These are phyloP conservation scores for Termitomyces sp. DNA, from an alignment of 768 basidiomycete species.

Conservation along the genomic window DNA sequence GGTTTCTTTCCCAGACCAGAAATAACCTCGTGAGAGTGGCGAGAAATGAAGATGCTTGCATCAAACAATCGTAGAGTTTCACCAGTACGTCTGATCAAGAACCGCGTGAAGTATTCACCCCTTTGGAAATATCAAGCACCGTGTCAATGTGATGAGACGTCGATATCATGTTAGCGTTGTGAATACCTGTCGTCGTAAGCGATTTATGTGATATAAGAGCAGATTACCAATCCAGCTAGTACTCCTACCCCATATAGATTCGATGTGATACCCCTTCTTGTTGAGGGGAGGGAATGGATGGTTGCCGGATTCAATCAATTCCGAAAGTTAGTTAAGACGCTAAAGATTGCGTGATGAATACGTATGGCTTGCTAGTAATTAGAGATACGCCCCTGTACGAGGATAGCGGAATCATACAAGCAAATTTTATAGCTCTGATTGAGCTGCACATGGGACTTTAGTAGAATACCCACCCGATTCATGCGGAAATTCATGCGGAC, in stretches of 20 bases:
- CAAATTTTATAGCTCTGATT: not conserved
- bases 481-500: not conserved
- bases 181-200: not conserved
- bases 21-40: not conserved
- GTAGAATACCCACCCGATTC: not conserved
- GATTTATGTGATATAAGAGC: not conserved
- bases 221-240: not conserved
- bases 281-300: not conserved
- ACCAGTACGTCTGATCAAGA: slow-evolving; percentile 1
- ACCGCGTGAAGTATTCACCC: not conserved
- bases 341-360: not conserved
- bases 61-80: not conserved
- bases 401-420: not conserved
- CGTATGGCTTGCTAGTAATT: not conserved
- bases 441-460: not conserved
- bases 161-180: not conserved
- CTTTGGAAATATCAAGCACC: not conserved
- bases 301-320: not conserved
- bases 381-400: not conserved
- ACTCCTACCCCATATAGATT: not conserved
- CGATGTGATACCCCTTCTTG: not conserved
- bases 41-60: not conserved
- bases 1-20: not conserved
- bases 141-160: not conserved
- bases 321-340: not conserved